Evolutionary conservation across 352 stramenopile genomes (phyloP).

Genomic region (Globisporangium polare): DNA sequence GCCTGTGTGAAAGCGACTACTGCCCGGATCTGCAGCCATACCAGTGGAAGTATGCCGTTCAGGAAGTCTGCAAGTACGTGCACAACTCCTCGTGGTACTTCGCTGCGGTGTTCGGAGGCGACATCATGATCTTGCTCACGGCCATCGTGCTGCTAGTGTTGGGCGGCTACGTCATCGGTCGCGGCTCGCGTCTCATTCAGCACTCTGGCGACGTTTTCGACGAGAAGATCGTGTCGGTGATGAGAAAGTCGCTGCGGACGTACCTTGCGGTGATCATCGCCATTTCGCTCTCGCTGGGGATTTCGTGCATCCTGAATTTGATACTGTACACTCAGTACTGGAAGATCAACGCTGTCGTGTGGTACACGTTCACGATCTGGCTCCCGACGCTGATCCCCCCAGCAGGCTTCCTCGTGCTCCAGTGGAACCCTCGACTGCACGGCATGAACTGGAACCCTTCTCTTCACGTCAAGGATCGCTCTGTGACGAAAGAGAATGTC

Average conservation of each 20-base stretch:
- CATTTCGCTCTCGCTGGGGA: conserved; percentile 62
- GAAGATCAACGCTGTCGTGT: conserved; percentile 68
- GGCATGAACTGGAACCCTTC: conserved; percentile 68
- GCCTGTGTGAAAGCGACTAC: conserved; percentile 68
- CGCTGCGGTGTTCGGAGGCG: conserved; percentile 36
- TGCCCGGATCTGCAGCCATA: conserved; percentile 75
- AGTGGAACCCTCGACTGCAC: conserved; percentile 80
- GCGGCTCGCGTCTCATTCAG: conserved; percentile 63
- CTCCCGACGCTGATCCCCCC: conserved; percentile 69
- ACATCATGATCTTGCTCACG: conserved; percentile 61
- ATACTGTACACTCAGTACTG: conserved; percentile 61
- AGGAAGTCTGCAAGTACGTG: conserved; percentile 66
- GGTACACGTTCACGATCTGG: conserved; percentile 81
- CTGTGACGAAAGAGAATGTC: conserved; percentile 42
- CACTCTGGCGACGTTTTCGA: conserved; percentile 73
- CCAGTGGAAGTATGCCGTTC: conserved; percentile 73
- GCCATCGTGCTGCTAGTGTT: conserved; percentile 62
- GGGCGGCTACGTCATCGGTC: conserved; percentile 63
- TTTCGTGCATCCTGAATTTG: conserved; percentile 56
- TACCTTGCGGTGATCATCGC: conserved; percentile 73
- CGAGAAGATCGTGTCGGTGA: conserved; percentile 65
- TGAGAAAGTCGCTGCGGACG: conserved; percentile 77
- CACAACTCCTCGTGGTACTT: conserved; percentile 65
- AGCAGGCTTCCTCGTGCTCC: conserved; percentile 73
- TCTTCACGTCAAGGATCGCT: conserved; percentile 42